Percentiles rank a stretch among this genome's conserved stretches.
Conservation (phyloP, 106 monocot genomes). For the Phalaenopsis equestris region DNA sequence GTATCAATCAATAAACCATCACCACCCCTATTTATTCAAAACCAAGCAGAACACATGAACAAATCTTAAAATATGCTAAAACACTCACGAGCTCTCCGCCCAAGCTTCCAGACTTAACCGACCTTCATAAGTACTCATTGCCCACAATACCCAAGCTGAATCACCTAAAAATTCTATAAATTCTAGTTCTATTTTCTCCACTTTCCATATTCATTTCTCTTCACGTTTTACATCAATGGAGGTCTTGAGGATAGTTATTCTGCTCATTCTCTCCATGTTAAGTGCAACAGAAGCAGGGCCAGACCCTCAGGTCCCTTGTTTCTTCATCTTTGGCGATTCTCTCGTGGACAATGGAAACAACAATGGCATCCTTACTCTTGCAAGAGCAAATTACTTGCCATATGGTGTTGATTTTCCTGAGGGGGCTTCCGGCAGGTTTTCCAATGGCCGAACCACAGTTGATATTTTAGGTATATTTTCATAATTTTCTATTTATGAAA, state of each 20-base stretch:
- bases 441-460: conserved; percentile 63
- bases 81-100: not conserved
- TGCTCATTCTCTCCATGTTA: conserved; percentile 1
- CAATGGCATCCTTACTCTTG: conserved; percentile 57
- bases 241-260: not conserved
- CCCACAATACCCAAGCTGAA: not conserved
- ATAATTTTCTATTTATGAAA: not conserved
- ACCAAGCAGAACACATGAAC: not conserved
- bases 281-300: conserved; percentile 6
- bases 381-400: conserved; percentile 74
- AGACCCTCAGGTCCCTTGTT: conserved; percentile 53
- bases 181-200: not conserved
- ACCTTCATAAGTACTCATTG: not conserved
- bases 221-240: not conserved
- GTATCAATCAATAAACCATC: not conserved
- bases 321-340: conserved; percentile 87
- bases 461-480: conserved; percentile 43
- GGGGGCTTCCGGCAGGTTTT: conserved; percentile 69
- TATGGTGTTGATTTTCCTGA: conserved; percentile 78
- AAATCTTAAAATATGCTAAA: not conserved
- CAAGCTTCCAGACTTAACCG: not conserved
- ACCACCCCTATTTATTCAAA: not conserved
- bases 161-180: not conserved
- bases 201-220: not conserved
- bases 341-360: conserved; percentile 91